A percentile compares a stretch with the other conserved stretches of the same genome.
Evolutionary conservation across 257 asterid genomes (phyloP).

Genomic region (Ligustrum vulgare): DNA sequence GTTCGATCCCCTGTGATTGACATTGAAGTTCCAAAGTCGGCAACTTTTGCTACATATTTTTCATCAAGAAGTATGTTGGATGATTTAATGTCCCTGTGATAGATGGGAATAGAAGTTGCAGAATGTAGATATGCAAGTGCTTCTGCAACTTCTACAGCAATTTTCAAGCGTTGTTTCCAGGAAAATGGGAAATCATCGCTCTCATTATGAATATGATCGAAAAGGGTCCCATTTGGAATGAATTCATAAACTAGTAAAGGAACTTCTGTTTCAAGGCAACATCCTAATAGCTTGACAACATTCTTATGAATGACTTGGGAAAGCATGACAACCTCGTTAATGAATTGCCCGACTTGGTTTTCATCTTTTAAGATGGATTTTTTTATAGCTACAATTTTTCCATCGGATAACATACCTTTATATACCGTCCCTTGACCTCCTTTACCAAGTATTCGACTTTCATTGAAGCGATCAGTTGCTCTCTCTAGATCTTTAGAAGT

Average conservation of each 20-base stretch:
- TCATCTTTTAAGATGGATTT: constrained; percentile 25
- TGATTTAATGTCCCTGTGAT: constrained; percentile 23
- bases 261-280: constrained; percentile 25
- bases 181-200: constrained; percentile 17
- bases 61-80: constrained; percentile 16
- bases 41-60: constrained; percentile 25
- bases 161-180: constrained; percentile 20
- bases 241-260: constrained; percentile 24
- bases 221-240: constrained; percentile 25
- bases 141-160: constrained; percentile 23
- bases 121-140: constrained; percentile 32
- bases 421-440: constrained; percentile 36
- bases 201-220: constrained; percentile 16
- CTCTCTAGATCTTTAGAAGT: constrained; percentile 25
- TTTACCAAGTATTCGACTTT: constrained; percentile 28
- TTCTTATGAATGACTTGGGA: constrained; percentile 30
- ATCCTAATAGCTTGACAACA: constrained; percentile 26
- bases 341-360: constrained; percentile 23
- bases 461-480: constrained; percentile 27
- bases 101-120: constrained; percentile 28
- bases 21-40: constrained; percentile 29
- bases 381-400: constrained; percentile 16
- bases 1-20: background rate
- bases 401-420: too few relatives aligned
- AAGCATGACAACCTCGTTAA: constrained; percentile 31